These are phyloP conservation scores for Desmodesmus armatus DNA, from an alignment of 139 green algal species.

Conservation along the genomic window DNA sequence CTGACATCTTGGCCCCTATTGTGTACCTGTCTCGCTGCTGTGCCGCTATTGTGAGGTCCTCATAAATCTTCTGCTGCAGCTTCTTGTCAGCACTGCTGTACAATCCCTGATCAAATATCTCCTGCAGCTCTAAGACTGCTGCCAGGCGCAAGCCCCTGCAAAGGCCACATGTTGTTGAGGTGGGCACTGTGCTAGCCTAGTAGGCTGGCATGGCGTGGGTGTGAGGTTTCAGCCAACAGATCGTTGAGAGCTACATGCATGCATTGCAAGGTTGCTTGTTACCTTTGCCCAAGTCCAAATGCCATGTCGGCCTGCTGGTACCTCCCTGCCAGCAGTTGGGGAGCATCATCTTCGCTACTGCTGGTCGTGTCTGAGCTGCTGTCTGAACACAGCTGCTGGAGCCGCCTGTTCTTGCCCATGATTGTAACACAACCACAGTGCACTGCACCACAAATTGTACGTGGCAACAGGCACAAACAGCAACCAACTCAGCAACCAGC, in stretches of 20 bases:
- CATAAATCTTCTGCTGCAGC: slow-evolving; percentile 17
- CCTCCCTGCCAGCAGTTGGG: background rate
- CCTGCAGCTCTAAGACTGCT: slow-evolving; percentile 9
- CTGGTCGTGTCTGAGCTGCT: background rate
- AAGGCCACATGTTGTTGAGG: too few species aligned
- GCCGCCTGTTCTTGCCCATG: slow-evolving; percentile 17
- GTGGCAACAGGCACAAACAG: too few species aligned
- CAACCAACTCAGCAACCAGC: too few species aligned
- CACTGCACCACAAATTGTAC: too few species aligned
- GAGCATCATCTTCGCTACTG: slow-evolving; percentile 10
- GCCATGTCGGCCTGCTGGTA: slow-evolving; percentile 11
- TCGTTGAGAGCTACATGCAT: background rate
- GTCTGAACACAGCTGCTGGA: background rate
- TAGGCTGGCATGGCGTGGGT: too few species aligned
- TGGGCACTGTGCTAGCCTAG: too few species aligned
- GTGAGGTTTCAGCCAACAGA: too few species aligned
- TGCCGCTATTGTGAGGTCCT: slow-evolving; percentile 29
- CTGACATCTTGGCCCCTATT: too few species aligned
- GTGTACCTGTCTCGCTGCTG: slow-evolving; percentile 31
- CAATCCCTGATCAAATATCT: background rate
- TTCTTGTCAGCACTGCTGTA: background rate
- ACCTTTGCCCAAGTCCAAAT: background rate
- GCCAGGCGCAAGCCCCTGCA: slow-evolving; percentile 17
- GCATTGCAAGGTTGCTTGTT: background rate
- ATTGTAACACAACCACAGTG: too few species aligned